Evolutionary conservation across 306 rosid genomes (phyloP), one percentile per base, ranked within the genome.

Genomic region (Castanea crenata): DNA sequence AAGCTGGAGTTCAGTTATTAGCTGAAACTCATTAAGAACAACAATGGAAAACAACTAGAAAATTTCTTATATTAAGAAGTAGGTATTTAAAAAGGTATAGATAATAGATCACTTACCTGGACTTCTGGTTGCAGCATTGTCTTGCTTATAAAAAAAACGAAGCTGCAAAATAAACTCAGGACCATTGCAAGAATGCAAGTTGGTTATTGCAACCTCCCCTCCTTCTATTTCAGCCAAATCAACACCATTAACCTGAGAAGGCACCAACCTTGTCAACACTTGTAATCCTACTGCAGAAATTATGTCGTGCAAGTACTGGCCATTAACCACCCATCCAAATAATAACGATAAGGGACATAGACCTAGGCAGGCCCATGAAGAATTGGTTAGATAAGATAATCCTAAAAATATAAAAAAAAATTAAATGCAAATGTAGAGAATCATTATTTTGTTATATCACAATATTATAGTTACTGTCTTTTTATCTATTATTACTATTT

Each of bases 101-200:
- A 32, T 3, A 57, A 23, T n/a, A 13, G 65, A n/a, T 9, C 20
- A 46, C n/a, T 73, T 51, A 76, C 90, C 74, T 49, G 71, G 74
- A 78, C 74, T 75, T 67, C 46, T 79, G 38, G 61, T 41, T 52
- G 58, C 79, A 75, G 23, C 74, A 74, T 11, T 46, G 19, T 64
- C 55, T 9, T 71, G 68, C 34, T 35, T 20, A 20, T 7, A 20
- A 18, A 54, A 82, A 79, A 91, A 77, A 72, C 12, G 89, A 82
- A 91, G 87, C 69, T 89, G 89, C 12, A 87, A 69, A 82, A 89
- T 84, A 87, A 91, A 89, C 35, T 87, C 84, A 23, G 90, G 89
- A 32, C 93, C 96, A 79, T 89, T 86, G 86, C 90, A 82, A 55
- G 95, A 91, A 83, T 89, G 89, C 83, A 86, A 75, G 71, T 91